These are phyloP conservation scores for Tephrocybe sp. DNA, from an alignment of 768 basidiomycete species.

Conservation along the genomic window DNA sequence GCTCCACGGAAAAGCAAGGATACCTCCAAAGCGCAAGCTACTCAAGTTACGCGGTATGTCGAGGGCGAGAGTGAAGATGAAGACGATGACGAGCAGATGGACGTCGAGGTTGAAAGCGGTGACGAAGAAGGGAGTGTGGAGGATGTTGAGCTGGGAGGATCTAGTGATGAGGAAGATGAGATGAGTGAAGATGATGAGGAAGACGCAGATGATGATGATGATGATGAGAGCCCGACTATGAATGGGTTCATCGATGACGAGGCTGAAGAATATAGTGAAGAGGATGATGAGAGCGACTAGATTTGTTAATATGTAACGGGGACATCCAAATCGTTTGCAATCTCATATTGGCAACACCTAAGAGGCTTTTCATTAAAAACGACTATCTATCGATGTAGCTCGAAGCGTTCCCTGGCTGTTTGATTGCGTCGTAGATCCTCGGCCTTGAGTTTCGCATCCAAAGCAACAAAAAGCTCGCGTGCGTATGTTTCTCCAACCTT, in stretches of 20 bases:
- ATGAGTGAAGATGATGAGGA: slow-evolving; percentile 37
- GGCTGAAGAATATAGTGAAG: slow-evolving; percentile 51
- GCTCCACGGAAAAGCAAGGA: slow-evolving; percentile 38
- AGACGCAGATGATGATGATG: slow-evolving; percentile 42
- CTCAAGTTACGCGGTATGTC: slow-evolving; percentile 53
- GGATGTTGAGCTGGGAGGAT: slow-evolving; percentile 71
- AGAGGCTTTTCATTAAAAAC: no score
- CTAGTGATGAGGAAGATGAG: slow-evolving; percentile 50
- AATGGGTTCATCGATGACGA: slow-evolving; percentile 64
- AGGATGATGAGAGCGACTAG: slow-evolving; percentile 48
- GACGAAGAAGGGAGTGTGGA: slow-evolving; percentile 76
- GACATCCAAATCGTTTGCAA: no score
- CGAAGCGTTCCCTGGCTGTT: slow-evolving; percentile 57
- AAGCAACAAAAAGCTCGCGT: slow-evolving; percentile 46
- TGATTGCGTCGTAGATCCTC: slow-evolving; percentile 59
- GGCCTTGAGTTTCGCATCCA: slow-evolving; percentile 64
- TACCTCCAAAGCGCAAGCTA: slow-evolving; percentile 29
- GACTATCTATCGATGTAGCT: slow-evolving; percentile 19
- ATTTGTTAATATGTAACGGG: no score
- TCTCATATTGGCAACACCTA: not conserved
- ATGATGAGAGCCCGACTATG: slow-evolving; percentile 39
- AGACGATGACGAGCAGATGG: slow-evolving; percentile 51
- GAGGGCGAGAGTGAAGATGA: slow-evolving; percentile 74
- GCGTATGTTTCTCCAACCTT: slow-evolving; percentile 72
- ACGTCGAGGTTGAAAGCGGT: slow-evolving; percentile 60